phyloP scores from a whole-genome alignment of 768 basidiomycete species.

The Lepiota brunneoincarnata region DNA sequence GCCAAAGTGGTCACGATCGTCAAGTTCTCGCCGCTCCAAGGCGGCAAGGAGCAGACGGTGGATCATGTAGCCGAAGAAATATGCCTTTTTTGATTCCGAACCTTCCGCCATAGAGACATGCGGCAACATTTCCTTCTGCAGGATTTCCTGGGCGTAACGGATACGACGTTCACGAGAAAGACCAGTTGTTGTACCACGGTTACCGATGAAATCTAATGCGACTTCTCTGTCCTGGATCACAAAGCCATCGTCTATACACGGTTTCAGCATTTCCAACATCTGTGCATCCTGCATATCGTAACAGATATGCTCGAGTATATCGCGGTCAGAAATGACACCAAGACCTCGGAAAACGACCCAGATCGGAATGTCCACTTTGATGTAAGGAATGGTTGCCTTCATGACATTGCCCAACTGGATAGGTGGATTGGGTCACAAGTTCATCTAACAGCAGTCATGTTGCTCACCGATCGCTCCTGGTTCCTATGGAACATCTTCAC shows the following conservation, averaged over 20 bases:
- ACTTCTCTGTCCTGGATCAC: slow-evolving; percentile 97
- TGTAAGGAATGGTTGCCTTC: slow-evolving; percentile 96
- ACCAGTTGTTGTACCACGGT: slow-evolving; percentile 93
- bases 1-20: slow-evolving; percentile 99
- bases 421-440: slow-evolving; percentile 9
- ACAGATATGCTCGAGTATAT: slow-evolving; percentile 97
- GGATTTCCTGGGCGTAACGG: slow-evolving; percentile 94
- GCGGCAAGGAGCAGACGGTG: slow-evolving; percentile 93
- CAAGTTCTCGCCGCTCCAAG: slow-evolving; percentile 89
- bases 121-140: slow-evolving; percentile 98
- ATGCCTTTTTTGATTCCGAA: slow-evolving; percentile 97
- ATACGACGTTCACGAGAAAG: slow-evolving; percentile 90
- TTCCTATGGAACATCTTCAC: slow-evolving; percentile 95
- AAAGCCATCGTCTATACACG: slow-evolving; percentile 97
- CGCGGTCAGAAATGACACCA: slow-evolving; percentile 95
- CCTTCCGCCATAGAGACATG: slow-evolving; percentile 96
- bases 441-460: slow-evolving; percentile 3
- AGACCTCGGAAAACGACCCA: slow-evolving; percentile 99
- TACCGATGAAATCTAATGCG: slow-evolving; percentile 96
- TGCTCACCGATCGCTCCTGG: slow-evolving; percentile 82
- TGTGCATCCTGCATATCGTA: slow-evolving; percentile 96
- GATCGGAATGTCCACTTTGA: slow-evolving; percentile 96
- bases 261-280: slow-evolving; percentile 97
- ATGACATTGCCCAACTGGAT: slow-evolving; percentile 83
- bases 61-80: slow-evolving; percentile 99